A percentile compares a stretch with the other conserved stretches of the same genome.
phyloP scores from a whole-genome alignment of 2,329 filamentous ascomycete species.

The Aspergillus tanneri region DNA sequence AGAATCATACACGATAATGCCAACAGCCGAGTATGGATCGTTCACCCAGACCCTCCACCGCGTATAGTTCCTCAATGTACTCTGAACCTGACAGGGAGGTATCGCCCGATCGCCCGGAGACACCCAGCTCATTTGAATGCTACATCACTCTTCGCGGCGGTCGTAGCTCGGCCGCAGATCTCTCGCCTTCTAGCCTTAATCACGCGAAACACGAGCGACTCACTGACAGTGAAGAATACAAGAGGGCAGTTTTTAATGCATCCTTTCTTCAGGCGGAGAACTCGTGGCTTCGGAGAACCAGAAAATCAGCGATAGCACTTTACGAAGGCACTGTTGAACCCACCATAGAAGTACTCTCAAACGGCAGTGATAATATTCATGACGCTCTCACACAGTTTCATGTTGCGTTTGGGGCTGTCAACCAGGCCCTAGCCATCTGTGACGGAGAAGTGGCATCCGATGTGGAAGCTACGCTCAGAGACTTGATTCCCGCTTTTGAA shows the following conservation, averaged over 20 bases:
- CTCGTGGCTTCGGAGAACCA: not conserved
- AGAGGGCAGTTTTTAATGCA: not conserved
- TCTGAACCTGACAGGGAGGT: not conserved
- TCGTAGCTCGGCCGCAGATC: not conserved
- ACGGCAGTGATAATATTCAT: not conserved
- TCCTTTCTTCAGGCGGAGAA: constrained; percentile 1
- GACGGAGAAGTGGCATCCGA: no score
- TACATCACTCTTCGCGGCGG: not conserved
- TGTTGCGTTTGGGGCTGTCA: not conserved
- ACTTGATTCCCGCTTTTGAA: no score
- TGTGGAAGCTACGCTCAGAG: no score
- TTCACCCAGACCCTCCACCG: not conserved
- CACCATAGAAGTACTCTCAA: not conserved
- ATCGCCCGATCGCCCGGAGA: not conserved
- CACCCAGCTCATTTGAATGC: not conserved
- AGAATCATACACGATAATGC: no score
- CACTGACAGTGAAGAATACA: constrained; percentile 1
- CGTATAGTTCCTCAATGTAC: not conserved
- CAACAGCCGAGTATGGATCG: no score
- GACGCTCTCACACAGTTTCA: not conserved
- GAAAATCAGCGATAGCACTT: not conserved
- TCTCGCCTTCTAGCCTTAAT: not conserved
- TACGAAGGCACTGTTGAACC: not conserved
- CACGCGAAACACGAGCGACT: not conserved
- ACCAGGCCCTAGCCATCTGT: no score